Evolutionary conservation across 2,329 filamentous ascomycete species (phyloP), one percentile per base, ranked within the genome.

Genomic region (Colletotrichum magnum): DNA sequence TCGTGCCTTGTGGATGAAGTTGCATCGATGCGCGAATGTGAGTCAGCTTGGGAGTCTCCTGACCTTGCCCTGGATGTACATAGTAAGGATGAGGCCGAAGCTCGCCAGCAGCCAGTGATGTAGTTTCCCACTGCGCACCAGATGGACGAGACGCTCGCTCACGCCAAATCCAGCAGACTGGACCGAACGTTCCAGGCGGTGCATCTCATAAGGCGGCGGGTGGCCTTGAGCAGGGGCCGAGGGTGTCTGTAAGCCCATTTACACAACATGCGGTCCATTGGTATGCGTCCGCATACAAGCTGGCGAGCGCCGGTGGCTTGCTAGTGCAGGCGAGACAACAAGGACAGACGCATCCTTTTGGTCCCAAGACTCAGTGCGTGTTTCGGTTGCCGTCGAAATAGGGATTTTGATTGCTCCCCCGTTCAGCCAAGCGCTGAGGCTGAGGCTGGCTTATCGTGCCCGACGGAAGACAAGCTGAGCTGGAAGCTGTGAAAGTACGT

Each of bases 341-440:
- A 45, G 54, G 21, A 36, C 28, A 26, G 39, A 54, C n/a, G 39
- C 26, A 54, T 54, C 59, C 59, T 62, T 60, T 32, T 56, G 21
- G 45, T 18, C 52, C 52, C 52, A 48, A 26, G 48, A 45, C 61
- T 69, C 48, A n/a, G n/a, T 28, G 21, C n/a, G 32, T 56, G 50
- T 65, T 60, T 60, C 62, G 58, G 54, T 69, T 45, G 6, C 56
- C 41, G 15, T 21, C 12, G 9, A 47, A n/a, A 50, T n/a, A 45
- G 13, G 16, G 21, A 36, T 36, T 43, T n/a, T 60, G 15, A 24
- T 60, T 65, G 56, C 60, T 54, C 18, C 41, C 13, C 13, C 16
- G 12, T 15, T 6, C 41, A 15, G n/a, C n/a, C 50, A 16, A 36
- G 51, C n/a, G 51, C 24, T 52, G 45, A 32, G 47, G 47, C 28